Evolutionary conservation across 1,139 yeast genomes (phyloP), one percentile per base, ranked within the genome.

Genomic region (Suhomyces wounanorum): DNA sequence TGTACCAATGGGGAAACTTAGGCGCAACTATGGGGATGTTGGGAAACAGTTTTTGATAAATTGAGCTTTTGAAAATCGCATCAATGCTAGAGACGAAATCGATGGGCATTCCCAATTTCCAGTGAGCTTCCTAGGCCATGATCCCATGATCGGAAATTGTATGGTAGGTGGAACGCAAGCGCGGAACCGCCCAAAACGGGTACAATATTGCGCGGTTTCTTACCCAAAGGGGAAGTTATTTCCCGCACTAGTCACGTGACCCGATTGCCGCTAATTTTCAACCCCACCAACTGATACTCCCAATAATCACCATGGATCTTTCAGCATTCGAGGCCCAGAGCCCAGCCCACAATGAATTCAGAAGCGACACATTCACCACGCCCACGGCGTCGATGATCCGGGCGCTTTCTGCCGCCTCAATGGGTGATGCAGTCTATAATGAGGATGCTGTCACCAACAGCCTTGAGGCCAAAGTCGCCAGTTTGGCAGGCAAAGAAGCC

Each of bases 391-490:
- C 71, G 5, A 75, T 76, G 80, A 59, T 73, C n/a, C 62, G 64
- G 25, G 58, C 67, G 9, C 55, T 62, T 38, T 44, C 55, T 25
- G 65, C 75, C 30, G 84, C 90, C 40, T 74, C 94, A 5, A 82
- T 59, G 40, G 98, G 98, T 47, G 98, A 92, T 64, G 83, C 95
- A 3, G 97, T 92, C 28, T 91, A 91, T 70, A 81, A 84, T 56
- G 97, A 92, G 68, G 97, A 92, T 66, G 72, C 72, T 26, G 81
- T 83, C 56, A 90, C 97, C 17, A 70, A 77, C 41, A 78, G 74
- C 38, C 73, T 92, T 48, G 96, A 91, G 66, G 65, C 68, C 18
- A 80, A 82, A 54, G 85, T 92, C 53, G 86, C 89, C 28, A 72
- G 75, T 43, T 62, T 91, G 50, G 79, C 96, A 10, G 97, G 96